These are phyloP conservation scores for Pythium chondricola DNA, from an alignment of 352 stramenopile species.

Conservation along the genomic window DNA sequence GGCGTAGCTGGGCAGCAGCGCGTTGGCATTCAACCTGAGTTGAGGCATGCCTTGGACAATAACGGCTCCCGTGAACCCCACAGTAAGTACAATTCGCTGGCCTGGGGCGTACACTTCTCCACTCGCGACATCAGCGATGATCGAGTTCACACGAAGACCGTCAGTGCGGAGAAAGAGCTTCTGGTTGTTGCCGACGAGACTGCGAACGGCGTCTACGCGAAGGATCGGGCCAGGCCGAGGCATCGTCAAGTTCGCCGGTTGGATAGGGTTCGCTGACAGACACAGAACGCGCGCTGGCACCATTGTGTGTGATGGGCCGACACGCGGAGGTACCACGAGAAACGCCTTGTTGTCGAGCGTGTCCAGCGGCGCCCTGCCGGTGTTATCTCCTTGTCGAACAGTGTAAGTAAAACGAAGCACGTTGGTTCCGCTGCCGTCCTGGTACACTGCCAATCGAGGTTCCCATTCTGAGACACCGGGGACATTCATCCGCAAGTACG, in stretches of 20 bases:
- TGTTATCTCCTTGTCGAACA: constrained; percentile 33
- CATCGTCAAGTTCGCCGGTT: constrained; percentile 37
- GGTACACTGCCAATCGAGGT: constrained; percentile 40
- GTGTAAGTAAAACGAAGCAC: constrained; percentile 52
- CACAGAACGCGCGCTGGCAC: constrained; percentile 33
- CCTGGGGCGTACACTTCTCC: constrained; percentile 51
- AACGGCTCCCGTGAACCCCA: constrained; percentile 40
- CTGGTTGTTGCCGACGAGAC: constrained; percentile 49
- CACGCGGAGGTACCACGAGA: constrained; percentile 31
- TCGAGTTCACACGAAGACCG: constrained; percentile 29
- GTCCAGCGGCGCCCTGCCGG: constrained; percentile 34
- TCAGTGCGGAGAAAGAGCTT: constrained; percentile 67
- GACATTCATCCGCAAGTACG: constrained; percentile 52
- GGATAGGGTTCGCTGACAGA: constrained; percentile 22
- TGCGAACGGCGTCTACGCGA: constrained; percentile 40
- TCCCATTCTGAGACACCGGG: not conserved
- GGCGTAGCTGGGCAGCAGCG: constrained; percentile 25
- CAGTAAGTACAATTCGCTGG: constrained; percentile 40
- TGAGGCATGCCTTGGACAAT: constrained; percentile 44
- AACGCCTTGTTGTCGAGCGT: constrained; percentile 34
- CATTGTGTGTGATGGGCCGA: constrained; percentile 21
- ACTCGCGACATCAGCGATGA: constrained; percentile 30
- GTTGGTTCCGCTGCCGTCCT: constrained; percentile 34
- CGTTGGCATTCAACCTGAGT: constrained; percentile 45
- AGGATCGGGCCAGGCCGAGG: constrained; percentile 36